These are phyloP conservation scores for Pleurotus citrinopileatus DNA, from an alignment of 768 basidiomycete species.

Conservation along the genomic window DNA sequence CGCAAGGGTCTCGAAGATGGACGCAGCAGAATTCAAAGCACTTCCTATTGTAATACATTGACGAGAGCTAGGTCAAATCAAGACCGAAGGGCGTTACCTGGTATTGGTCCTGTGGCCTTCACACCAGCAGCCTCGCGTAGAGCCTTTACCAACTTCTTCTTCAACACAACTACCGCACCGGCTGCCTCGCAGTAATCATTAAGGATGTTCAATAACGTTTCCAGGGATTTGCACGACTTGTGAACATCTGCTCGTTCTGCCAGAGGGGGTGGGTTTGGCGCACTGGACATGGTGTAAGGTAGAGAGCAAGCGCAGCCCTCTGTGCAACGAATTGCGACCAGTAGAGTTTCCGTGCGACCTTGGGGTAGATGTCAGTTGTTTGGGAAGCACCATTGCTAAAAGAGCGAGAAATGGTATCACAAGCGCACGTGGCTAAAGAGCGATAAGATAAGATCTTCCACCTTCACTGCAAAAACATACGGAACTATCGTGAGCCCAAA, in stretches of 20 bases:
- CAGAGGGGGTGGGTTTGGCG: slow-evolving; percentile 23
- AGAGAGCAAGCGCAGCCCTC: background rate
- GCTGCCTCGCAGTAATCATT: slow-evolving; percentile 77
- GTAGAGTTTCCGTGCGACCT: background rate
- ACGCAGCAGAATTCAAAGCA: slow-evolving; percentile 61
- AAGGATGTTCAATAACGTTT: slow-evolving; percentile 60
- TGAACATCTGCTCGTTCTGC: slow-evolving; percentile 72
- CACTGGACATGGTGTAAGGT: slow-evolving; percentile 19
- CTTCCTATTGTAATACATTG: slow-evolving; percentile 41
- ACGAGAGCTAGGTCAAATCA: no score
- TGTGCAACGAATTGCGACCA: background rate
- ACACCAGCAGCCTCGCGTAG: slow-evolving; percentile 60
- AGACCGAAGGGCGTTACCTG: no score
- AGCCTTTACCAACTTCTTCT: slow-evolving; percentile 76
- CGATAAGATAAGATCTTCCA: slow-evolving; percentile 9
- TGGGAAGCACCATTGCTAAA: slow-evolving; percentile 3
- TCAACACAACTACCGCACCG: slow-evolving; percentile 53
- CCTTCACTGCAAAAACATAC: no score
- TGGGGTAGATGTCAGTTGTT: background rate
- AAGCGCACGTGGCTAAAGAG: background rate
- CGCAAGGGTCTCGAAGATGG: slow-evolving; percentile 64
- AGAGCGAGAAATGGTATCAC: background rate
- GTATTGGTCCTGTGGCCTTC: slow-evolving; percentile 59
- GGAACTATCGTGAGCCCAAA: background rate
- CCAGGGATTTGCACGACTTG: slow-evolving; percentile 77